A percentile compares a stretch with the other conserved stretches of the same genome.
phyloP scores from a whole-genome alignment of 176 grass and related monocot genomes.

The Ensete glaucum region DNA sequence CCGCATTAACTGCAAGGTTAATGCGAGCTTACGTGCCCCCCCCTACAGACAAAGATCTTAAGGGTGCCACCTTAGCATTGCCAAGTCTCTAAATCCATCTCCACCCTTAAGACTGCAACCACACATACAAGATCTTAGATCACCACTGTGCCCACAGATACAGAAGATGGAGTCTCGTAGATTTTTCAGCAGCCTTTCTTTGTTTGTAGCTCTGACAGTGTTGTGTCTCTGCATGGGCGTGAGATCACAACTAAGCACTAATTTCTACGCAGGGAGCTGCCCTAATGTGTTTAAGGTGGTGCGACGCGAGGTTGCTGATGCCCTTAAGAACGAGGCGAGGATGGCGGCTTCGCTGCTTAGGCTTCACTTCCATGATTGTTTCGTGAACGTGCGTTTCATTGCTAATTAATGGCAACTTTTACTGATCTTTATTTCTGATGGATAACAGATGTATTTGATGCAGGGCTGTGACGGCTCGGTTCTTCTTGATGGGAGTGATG shows the following conservation, averaged over 20 bases:
- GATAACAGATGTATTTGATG: background rate
- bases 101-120: no score
- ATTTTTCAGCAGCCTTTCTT: background rate
- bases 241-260: constrained; percentile 5
- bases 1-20: no score
- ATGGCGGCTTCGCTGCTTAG: constrained; percentile 18
- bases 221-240: background rate
- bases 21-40: no score
- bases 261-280: constrained; percentile 11
- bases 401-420: background rate
- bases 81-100: no score
- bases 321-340: background rate
- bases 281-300: constrained; percentile 4
- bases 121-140: no score
- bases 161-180: background rate
- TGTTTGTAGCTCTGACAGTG: background rate
- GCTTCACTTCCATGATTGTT: constrained; percentile 24
- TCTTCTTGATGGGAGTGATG: constrained; percentile 6
- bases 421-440: background rate
- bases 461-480: constrained; percentile 21
- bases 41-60: no score
- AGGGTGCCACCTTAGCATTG: no score
- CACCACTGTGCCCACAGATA: no score
- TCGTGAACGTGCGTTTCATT: constrained; percentile 4
- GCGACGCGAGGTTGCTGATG: background rate